Conservation (phyloP, 345 rosid genomes). For the Gynandropsis gynandra region DNA sequence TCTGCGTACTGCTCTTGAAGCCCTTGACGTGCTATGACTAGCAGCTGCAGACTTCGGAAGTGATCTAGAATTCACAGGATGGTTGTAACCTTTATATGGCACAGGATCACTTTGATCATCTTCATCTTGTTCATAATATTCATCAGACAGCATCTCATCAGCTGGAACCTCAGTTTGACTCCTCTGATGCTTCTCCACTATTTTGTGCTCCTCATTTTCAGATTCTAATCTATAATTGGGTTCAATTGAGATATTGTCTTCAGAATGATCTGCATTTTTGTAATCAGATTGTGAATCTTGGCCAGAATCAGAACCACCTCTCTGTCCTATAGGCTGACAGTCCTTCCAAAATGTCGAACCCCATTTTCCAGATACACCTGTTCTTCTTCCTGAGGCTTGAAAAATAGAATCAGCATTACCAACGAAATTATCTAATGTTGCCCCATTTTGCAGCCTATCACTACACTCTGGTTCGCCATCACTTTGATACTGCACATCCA, state of each 20-base stretch:
- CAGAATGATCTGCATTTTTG: constrained; percentile 46
- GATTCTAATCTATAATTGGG: constrained; percentile 46
- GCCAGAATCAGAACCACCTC: constrained; percentile 60
- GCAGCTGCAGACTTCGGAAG: constrained; percentile 43
- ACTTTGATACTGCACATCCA: constrained; percentile 59
- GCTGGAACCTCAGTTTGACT: constrained; percentile 84
- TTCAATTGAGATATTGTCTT: constrained; percentile 52
- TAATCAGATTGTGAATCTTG: constrained; percentile 57
- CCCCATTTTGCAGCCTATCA: constrained; percentile 39
- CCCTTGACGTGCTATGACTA: constrained; percentile 40
- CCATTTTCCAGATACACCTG: constrained; percentile 67
- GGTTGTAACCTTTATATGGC: constrained; percentile 47
- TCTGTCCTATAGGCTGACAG: constrained; percentile 73
- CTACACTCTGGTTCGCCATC: constrained; percentile 60
- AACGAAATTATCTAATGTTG: constrained; percentile 26
- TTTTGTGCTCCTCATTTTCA: constrained; percentile 54
- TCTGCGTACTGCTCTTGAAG: constrained; percentile 40
- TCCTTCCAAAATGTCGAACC: constrained; percentile 98
- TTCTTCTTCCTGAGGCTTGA: constrained; percentile 66
- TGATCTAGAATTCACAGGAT: constrained; percentile 46
- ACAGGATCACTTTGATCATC: constrained; percentile 79
- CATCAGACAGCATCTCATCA: constrained; percentile 99
- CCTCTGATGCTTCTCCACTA: constrained; percentile 43
- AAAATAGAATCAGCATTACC: constrained; percentile 35
- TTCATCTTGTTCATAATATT: constrained; percentile 99